These are phyloP conservation scores for Mortierella sp. DNA, from an alignment of 371 early-diverging fungal species.

Conservation along the genomic window DNA sequence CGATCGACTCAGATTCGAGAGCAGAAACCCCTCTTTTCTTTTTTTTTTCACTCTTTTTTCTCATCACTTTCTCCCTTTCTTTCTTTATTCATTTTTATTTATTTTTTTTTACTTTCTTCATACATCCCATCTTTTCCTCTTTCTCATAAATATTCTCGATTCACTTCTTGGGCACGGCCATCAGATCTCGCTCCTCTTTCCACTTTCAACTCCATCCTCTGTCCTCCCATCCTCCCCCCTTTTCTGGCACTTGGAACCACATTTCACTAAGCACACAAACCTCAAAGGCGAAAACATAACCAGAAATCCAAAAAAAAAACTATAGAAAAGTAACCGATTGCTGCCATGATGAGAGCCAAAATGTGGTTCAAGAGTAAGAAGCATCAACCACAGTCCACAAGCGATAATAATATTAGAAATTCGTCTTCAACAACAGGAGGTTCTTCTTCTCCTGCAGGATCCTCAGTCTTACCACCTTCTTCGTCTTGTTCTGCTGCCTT, in stretches of 20 bases:
- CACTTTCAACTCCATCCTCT: not conserved
- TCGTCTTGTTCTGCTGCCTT: not conserved
- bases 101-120: not conserved
- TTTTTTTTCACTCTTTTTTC: not conserved
- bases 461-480: slow-evolving; percentile 9
- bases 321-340: not conserved
- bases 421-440: not conserved
- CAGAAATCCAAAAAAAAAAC: not conserved
- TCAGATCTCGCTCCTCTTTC: not conserved
- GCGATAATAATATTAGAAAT: not conserved
- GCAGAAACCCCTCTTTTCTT: not conserved
- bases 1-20: not conserved
- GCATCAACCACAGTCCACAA: slow-evolving; percentile 1
- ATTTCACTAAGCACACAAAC: not conserved
- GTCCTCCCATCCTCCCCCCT: not conserved
- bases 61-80: not conserved
- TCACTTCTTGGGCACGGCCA: not conserved
- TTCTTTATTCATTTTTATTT: not conserved
- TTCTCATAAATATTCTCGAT: no score
- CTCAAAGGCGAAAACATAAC: not conserved
- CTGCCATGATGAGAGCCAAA: slow-evolving; percentile 2
- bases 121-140: no score
- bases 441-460: slow-evolving; percentile 7
- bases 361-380: slow-evolving; percentile 16
- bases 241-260: slow-evolving; percentile 1